Base-by-base conservation (phyloP, 2,329 filamentous ascomycete species). In the Coleophoma cylindrospora region DNA sequence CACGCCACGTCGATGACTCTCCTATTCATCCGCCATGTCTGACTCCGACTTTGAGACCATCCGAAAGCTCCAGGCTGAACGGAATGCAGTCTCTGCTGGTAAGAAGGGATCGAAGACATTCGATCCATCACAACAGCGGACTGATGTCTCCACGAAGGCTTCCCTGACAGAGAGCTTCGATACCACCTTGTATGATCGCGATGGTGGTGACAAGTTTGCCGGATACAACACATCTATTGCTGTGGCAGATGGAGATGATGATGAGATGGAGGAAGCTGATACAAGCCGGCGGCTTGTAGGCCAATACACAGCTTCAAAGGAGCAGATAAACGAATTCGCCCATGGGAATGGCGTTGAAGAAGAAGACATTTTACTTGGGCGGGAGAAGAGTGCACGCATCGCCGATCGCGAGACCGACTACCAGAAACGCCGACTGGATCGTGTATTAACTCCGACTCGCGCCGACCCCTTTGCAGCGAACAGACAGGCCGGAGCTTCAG, bases 391-490 rank as follows among this genome's bases (percentile, higher is more conserved):
- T 67, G 91, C 87, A 51, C 86, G 92, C 61, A 97, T 99, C 64
- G 78, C 86, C 54, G 92, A 95, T 66, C 87, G 94, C 63, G 92
- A 97, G 74, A 95, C 91, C 56, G 92, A 97, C 65, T 99, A 99
- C 67, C 95, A 99, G 72, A 96, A 95, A 72, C 89, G 91, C 58
- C 84, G 91, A 52, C 95, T 95, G 68, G 86, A 96, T 66, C 90
- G 94, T 54, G 84, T 82, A 47, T 76, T 97, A 55, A 94, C 90
- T 19, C 91, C 91, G 4, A 91, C 89, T 9, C 84, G 90, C 63
- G 89, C 85, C 54, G 91, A 96, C 66, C 86, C 90, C 32, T 95
- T 95, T 64, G 87, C 88, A 22, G 81, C 85, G 56, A 88, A 91
- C 64, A 75, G 81, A 55, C 80, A 88, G 66, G 81, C 79, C 44